Conservation (phyloP, 1,139 yeast species). For the Nakaseomyces uthaithaninus region DNA sequence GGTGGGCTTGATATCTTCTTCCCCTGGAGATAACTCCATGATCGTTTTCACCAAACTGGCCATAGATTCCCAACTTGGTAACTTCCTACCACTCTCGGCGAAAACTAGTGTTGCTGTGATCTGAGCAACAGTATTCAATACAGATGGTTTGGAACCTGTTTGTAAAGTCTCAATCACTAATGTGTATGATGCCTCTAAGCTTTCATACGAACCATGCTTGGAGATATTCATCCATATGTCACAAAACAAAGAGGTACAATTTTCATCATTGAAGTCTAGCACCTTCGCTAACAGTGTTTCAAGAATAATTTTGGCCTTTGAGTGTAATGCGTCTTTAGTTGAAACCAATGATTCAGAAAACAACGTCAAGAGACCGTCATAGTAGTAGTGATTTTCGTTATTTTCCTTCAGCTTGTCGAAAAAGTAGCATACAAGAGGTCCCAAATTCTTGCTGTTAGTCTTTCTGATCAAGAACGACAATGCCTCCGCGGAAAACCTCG, state of each 20-base stretch:
- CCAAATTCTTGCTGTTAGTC: conserved; percentile 44
- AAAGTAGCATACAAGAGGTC: conserved; percentile 42
- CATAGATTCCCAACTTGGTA: conserved; percentile 35
- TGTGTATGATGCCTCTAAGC: conserved; percentile 42
- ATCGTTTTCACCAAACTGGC: conserved; percentile 13
- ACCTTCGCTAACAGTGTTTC: conserved; percentile 38
- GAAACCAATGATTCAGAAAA: conserved; percentile 71
- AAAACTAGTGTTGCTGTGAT: conserved; percentile 42
- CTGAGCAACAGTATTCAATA: conserved; percentile 21
- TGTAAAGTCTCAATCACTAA: background rate
- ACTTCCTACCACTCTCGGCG: conserved; percentile 62
- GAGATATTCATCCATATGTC: conserved; percentile 56
- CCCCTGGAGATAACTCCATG: conserved; percentile 11
- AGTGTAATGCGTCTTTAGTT: conserved; percentile 65
- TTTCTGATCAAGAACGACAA: conserved; percentile 75
- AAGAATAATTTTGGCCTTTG: conserved; percentile 51
- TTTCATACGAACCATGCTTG: conserved; percentile 51
- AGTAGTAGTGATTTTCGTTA: conserved; percentile 37
- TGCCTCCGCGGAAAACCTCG: conserved; percentile 87
- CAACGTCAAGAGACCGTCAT: conserved; percentile 51
- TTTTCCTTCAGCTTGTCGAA: conserved; percentile 37
- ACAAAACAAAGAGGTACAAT: conserved; percentile 41
- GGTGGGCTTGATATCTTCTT: conserved; percentile 20
- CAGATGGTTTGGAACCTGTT: conserved; percentile 21
- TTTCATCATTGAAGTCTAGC: conserved; percentile 16